phyloP scores from a whole-genome alignment of 441 rosid genomes.

The Metrosideros polymorpha region DNA sequence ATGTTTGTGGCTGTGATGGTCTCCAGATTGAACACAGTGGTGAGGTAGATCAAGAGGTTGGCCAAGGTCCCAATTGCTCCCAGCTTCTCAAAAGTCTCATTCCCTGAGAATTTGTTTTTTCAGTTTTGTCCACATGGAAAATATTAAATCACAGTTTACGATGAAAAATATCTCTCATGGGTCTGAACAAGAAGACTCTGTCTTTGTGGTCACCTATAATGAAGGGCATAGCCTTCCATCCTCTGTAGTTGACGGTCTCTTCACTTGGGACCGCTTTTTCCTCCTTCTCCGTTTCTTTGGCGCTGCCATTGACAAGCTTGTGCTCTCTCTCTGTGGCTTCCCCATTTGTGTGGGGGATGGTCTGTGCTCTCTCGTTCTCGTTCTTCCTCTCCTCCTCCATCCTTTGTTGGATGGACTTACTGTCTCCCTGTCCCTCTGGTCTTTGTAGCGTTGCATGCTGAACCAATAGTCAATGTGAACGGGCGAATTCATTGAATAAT shows the following conservation, averaged over 20 bases:
- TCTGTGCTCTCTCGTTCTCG: not conserved
- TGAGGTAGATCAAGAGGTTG: constrained; percentile 41
- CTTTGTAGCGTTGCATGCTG: not conserved
- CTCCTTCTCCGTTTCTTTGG: not conserved
- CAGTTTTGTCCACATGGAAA: not conserved
- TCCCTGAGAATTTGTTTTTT: constrained; percentile 18
- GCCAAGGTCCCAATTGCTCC: constrained; percentile 44
- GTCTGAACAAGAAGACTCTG: not conserved
- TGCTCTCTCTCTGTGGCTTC: not conserved
- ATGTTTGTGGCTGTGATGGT: constrained; percentile 34
- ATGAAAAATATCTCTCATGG: not conserved
- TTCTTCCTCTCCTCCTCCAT: not conserved
- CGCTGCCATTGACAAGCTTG: not conserved
- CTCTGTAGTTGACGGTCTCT: not conserved
- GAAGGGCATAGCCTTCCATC: constrained; percentile 1
- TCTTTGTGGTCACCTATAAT: not conserved
- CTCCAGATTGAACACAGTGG: constrained; percentile 36
- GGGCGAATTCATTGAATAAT: not conserved
- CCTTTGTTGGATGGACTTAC: not conserved
- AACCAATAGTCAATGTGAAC: not conserved
- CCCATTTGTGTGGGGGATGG: not conserved
- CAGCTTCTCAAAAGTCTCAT: constrained; percentile 52
- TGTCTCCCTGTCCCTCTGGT: not conserved
- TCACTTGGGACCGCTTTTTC: not conserved
- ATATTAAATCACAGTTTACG: not conserved